A percentile compares a stretch with the other conserved stretches of the same genome.
Conservation (phyloP, 345 rosid genomes). For the Pelargonium nanum region DNA sequence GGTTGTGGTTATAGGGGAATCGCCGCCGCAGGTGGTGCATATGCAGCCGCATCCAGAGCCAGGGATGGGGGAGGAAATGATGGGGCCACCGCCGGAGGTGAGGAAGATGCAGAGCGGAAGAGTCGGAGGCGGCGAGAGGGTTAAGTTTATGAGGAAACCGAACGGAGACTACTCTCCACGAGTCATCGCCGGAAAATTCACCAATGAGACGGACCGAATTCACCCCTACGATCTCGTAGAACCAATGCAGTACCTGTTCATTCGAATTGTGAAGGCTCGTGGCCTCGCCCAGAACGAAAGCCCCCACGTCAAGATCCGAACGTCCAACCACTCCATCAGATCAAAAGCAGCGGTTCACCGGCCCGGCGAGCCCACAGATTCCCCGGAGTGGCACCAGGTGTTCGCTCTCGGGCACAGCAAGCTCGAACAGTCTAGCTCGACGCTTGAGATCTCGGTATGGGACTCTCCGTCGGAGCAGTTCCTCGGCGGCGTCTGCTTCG, state of each 20-base stretch:
- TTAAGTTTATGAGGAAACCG: conserved; percentile 39
- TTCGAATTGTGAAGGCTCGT: conserved; percentile 69
- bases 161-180: conserved; percentile 61
- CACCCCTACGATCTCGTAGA: conserved; percentile 74
- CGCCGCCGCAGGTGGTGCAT: conserved; percentile 30
- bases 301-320: conserved; percentile 58
- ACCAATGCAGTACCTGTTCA: conserved; percentile 81
- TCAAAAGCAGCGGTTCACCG: conserved; percentile 52
- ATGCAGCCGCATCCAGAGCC: conserved; percentile 11
- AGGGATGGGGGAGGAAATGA: conserved; percentile 7
- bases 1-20: conserved; percentile 44
- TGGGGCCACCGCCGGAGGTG: conserved; percentile 34
- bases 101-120: conserved; percentile 56
- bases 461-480: conserved; percentile 59
- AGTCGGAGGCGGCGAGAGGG: conserved; percentile 38
- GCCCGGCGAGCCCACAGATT: conserved; percentile 48
- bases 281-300: conserved; percentile 45
- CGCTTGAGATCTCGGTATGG: conserved; percentile 83
- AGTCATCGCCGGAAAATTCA: conserved; percentile 38
- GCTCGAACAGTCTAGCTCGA: conserved; percentile 38
- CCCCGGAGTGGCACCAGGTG: conserved; percentile 84
- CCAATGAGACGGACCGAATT: conserved; percentile 35
- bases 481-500: conserved; percentile 83
- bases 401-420: conserved; percentile 53
- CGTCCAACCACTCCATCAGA: conserved; percentile 31